Evolutionary conservation across 257 asterid species (phyloP).

Genomic region (Rauvolfia tetraphylla): DNA sequence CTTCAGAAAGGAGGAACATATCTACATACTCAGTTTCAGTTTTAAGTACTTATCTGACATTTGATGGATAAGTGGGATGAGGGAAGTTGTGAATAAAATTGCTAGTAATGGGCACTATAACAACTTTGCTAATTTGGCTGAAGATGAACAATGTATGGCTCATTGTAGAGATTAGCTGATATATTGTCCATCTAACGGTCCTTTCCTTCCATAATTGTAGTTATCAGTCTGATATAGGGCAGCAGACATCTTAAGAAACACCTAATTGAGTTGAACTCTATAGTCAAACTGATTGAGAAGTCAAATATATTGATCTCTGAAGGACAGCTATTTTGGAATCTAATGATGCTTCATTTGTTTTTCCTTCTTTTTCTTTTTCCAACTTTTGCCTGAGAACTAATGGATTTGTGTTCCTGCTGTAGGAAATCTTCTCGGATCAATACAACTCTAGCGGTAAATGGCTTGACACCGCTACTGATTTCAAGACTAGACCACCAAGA

Average conservation of each 20-base stretch:
- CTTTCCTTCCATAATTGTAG: background rate
- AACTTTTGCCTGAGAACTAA: constrained; percentile 2
- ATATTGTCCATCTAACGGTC: background rate
- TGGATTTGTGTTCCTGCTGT: constrained; percentile 29
- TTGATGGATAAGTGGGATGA: background rate
- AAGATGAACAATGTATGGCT: background rate
- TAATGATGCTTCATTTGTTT: background rate
- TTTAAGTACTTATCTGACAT: background rate
- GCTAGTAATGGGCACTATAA: background rate
- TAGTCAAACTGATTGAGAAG: background rate
- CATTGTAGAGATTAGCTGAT: background rate
- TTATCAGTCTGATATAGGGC: background rate
- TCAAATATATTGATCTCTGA: background rate
- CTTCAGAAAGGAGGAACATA: background rate
- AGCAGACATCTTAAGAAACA: background rate
- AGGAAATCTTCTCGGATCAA: constrained; percentile 97
- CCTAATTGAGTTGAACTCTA: background rate
- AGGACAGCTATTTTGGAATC: background rate
- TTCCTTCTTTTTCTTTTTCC: background rate
- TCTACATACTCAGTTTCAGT: background rate
- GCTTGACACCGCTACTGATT: constrained; percentile 85
- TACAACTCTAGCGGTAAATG: constrained; percentile 92
- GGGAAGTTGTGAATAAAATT: background rate
- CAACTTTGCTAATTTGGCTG: background rate
- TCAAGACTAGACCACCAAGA: constrained; percentile 89